Base-by-base conservation (phyloP, 805 yeast species). In the Priceomyces castillae region DNA sequence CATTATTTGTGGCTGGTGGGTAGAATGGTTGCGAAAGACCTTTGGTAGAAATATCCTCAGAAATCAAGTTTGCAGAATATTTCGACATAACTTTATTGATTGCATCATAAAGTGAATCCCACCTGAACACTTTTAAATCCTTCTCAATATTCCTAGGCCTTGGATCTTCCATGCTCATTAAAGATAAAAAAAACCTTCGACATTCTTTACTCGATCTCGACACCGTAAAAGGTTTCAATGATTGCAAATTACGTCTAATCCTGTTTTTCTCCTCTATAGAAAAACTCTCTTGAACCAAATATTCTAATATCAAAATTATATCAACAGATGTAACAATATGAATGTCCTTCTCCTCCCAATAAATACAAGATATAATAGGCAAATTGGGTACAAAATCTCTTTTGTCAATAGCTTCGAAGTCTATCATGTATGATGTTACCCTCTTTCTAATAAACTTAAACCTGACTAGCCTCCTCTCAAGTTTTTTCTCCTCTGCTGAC, bases 61-160 rank as follows among this genome's bases (percentile, higher is more conserved):
- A 30, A 3, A 37, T 4, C 17, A 34, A n/a, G 2, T 43, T 43
- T 17, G 58, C 51, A 11, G 71, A 62, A 54, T 83, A 83, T 59
- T 83, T 83, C 26, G 80, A 65, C 26, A 80, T 68, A 11, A 83
- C 83, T 53, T 78, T 81, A 19, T 64, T 59, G 40, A 82, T 54
- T 0, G 88, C 88, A 23, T 62, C 68, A 30, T 67, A 74, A 19
- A 83, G 61, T 35, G 72, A 68, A 16, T 57, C 53, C 89, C 89
- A 83, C 19, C 68, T 66, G 52, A 83, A 78, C 3, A 83, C 86
- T 55, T 83, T 83, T 46, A 83, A 75, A 55, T 82, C 86, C 57
- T 83, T 83, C 52, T 81, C 88, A 36, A 83, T 83, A 49, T 81
- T 81, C 34, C 89, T 64, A 4, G 89, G 89, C 49, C 79, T 69